Conservation (phyloP, 345 rosid genomes). For the Melaleuca quinquenervia region DNA sequence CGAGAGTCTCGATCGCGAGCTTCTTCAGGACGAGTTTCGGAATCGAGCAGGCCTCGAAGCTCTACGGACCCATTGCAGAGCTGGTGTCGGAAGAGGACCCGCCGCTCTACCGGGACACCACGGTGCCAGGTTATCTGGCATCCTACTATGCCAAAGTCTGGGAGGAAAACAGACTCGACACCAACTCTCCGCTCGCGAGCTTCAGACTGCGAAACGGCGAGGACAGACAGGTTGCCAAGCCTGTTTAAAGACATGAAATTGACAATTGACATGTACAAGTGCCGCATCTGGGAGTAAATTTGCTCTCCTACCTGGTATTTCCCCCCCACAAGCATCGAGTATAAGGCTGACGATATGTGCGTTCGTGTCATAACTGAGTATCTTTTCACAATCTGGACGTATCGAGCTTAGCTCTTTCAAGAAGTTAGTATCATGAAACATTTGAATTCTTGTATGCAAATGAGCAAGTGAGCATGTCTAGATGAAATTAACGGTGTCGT, state of each 20-base stretch:
- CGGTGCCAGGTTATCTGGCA: constrained; percentile 9
- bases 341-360: neutral
- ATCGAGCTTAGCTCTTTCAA: neutral
- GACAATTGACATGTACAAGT: neutral
- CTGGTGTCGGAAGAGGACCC: constrained; percentile 17
- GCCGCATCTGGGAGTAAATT: neutral
- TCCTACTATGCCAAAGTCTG: constrained; percentile 12
- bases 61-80: constrained; percentile 27
- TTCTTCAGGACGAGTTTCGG: neutral
- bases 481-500: neutral
- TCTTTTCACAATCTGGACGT: too few species aligned
- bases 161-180: neutral
- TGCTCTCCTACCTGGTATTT: neutral
- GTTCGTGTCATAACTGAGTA: neutral
- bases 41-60: neutral
- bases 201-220: neutral
- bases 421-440: neutral
- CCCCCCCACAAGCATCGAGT: neutral
- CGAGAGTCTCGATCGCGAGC: neutral
- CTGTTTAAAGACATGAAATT: neutral
- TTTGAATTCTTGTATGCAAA: neutral
- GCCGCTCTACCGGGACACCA: constrained; percentile 21
- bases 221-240: neutral
- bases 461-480: neutral
- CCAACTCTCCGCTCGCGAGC: neutral